Evolutionary conservation across 164 flowering plant species (phyloP), one percentile per base, ranked within the genome.

Genomic region (Macadamia integrifolia): DNA sequence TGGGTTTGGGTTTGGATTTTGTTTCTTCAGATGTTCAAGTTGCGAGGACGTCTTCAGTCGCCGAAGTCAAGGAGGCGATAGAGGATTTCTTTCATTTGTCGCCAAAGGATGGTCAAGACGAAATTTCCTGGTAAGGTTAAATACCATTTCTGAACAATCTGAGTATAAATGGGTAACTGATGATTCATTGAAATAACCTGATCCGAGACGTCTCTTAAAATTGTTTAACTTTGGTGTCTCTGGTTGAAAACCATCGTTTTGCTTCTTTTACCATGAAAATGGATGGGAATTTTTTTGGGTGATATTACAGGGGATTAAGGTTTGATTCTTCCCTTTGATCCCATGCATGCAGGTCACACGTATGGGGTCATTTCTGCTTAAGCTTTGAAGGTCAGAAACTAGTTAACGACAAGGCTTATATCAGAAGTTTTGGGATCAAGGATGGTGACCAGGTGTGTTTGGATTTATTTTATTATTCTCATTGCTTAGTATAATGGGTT

Each of bases 311-410:
- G 50, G 13, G 13, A 30, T 49, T 30, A 28, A 15, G 11, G 6
- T 14, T 9, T 46, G 13, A 46, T 35, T 31, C 31, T 62, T 48
- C 46, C 53, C 7, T 9, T 5, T n/a, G 31, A 62, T 61, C 62
- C 6, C 15, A 28, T 35, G 18, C 35, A 18, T 83, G 79, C 43
- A 91, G 97, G 97, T 70, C 84, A 15, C 92, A 87, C 71, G 89
- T 91, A 3, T 93, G 98, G 97, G 85, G 89, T 3, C 96, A 87
- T 72, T 93, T 93, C 75, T 93, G 98, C 82, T 74, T 93, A 53
- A 80, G 77, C 70, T 89, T 74, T 76, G 75, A 80, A 17, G 87
- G 85, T 60, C 78, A 80, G 65, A 89, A 86, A 81, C 81, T 91
- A 50, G 29, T 88, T 18, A 66, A 50, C 44, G 91, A 89, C 67